Evolutionary conservation across 192 early-diverging fungal genomes (phyloP), one percentile per base, ranked within the genome.

Genomic region (Lobosporangium transversale): DNA sequence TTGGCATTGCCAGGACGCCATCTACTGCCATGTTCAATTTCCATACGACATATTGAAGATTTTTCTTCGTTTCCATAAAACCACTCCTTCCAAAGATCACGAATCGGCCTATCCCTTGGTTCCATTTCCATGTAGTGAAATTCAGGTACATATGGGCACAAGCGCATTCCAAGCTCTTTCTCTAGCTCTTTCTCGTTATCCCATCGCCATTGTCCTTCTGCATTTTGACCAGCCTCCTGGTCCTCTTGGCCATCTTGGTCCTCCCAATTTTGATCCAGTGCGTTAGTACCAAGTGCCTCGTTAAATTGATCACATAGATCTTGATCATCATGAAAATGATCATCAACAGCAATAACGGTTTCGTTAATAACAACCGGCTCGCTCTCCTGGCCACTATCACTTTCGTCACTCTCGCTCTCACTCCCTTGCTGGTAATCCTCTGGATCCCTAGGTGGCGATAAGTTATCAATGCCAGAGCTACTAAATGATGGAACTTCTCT

Each of bases 301-400:
- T 42, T 42, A 17, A 42, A 42, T 42, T 42, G 40, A 42, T 42
- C 40, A 42, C 40, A 42, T 42, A 42, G 40, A 42, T 42, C 40
- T 17, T 42, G 40, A 12, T 17, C 40, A 42, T 42, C 40, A 42
- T 42, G 17, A 12, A 42, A 12, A 12, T 42, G 40, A 12, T 42
- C 40, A 12, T 17, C 17, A 17, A 12, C 40, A 17, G 40, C n/a
- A 30, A 29, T 21, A 18, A 20, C 31, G 23, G 3, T 1, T 21
- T 29, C 29, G 15, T 52, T 12, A 9, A n/a, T 17, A 42, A 17
- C 9, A 12, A 12, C 40, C 40, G 17, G 17, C 40, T 42, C 40
- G 17, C 40, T 42, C 40, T 12, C 40, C 40, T 42, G 40, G 40
- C 17, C 40, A 17, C 40, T 42, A 42, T 42, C 17, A 17, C 40